Evolutionary conservation across 176 grass and related monocot genomes (phyloP).

Genomic region (Aegilops speltoides): DNA sequence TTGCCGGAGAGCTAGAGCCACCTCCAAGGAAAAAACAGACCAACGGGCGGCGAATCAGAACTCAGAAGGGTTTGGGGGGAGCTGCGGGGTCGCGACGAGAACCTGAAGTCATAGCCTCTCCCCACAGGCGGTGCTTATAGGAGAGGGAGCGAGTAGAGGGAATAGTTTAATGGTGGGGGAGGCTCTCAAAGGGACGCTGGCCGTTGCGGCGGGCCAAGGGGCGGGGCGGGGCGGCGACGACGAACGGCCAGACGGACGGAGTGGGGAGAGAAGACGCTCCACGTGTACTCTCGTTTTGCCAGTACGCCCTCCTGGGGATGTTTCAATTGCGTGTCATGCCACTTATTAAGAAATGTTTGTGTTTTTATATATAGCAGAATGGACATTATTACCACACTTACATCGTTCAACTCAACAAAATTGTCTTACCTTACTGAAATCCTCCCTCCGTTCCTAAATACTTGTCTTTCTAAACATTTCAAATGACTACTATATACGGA

Average conservation of each 20-base stretch:
- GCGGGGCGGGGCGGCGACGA: slow-evolving; percentile 13
- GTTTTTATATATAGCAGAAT: no score
- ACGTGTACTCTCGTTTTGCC: background rate
- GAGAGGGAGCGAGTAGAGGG: background rate
- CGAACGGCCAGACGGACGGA: background rate
- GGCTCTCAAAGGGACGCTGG: slow-evolving; percentile 29
- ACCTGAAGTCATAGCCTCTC: slow-evolving; percentile 40
- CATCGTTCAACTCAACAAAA: no score
- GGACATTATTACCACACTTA: no score
- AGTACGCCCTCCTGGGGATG: no score
- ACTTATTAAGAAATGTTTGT: no score
- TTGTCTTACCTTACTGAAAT: no score
- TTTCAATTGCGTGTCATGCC: no score
- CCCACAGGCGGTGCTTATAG: slow-evolving; percentile 44
- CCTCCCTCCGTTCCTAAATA: no score
- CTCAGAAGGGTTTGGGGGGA: background rate
- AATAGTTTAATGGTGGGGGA: slow-evolving; percentile 33
- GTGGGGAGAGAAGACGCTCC: slow-evolving; percentile 8
- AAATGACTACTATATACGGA: no score
- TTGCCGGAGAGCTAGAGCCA: slow-evolving; percentile 44
- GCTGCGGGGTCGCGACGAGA: background rate
- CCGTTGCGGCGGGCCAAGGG: slow-evolving; percentile 44
- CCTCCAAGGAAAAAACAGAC: slow-evolving; percentile 35
- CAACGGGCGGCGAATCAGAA: background rate
- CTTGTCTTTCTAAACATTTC: no score